These are phyloP conservation scores for Macrophomina phaseolina DNA, from an alignment of 2,329 filamentous ascomycete species.

Conservation along the genomic window DNA sequence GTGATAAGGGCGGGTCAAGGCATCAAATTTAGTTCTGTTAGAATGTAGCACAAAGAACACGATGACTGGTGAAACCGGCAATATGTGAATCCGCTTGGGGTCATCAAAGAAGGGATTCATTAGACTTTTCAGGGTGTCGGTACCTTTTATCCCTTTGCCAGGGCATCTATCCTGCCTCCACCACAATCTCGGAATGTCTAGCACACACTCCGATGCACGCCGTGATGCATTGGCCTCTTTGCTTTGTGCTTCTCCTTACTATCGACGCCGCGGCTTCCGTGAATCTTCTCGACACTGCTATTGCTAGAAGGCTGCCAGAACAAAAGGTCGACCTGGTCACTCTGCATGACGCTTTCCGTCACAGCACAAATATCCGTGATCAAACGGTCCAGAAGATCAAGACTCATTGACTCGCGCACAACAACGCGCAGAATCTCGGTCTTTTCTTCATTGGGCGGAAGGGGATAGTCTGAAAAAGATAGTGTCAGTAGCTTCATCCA, in stretches of 20 bases:
- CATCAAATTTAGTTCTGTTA: background rate
- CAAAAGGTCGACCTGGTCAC: slow-evolving; percentile 58
- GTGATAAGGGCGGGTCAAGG: background rate
- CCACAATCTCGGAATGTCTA: slow-evolving; percentile 29
- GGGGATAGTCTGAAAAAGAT: slow-evolving; percentile 60
- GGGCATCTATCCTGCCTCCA: background rate
- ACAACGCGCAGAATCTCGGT: slow-evolving; percentile 72
- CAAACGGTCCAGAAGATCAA: slow-evolving; percentile 69
- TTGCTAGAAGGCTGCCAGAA: slow-evolving; percentile 46
- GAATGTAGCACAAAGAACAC: background rate
- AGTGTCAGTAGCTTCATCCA: background rate
- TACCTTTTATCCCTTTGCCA: background rate
- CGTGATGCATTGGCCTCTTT: slow-evolving; percentile 48
- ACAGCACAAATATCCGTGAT: slow-evolving; percentile 65
- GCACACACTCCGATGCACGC: slow-evolving; percentile 52
- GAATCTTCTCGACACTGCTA: slow-evolving; percentile 44
- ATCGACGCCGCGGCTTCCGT: slow-evolving; percentile 38
- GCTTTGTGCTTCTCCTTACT: slow-evolving; percentile 46
- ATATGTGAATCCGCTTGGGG: background rate
- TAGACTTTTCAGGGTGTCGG: background rate
- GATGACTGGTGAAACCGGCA: background rate
- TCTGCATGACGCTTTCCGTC: slow-evolving; percentile 65
- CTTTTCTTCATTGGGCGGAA: slow-evolving; percentile 66
- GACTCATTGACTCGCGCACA: slow-evolving; percentile 69
- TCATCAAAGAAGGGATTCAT: background rate